Conservation (phyloP, 345 rosid genomes). For the Arabidopsis arenosa region DNA sequence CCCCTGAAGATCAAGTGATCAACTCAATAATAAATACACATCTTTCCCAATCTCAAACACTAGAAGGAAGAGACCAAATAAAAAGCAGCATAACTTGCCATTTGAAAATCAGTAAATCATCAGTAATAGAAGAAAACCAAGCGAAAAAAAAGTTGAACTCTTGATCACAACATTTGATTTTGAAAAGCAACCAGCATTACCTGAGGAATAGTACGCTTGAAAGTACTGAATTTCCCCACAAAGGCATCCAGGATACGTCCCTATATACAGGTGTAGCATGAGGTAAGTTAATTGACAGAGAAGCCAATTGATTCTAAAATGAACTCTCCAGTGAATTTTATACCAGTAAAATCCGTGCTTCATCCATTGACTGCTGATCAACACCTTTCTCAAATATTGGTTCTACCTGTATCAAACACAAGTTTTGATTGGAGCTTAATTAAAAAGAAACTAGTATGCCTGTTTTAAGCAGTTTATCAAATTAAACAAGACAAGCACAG, state of each 20-base stretch:
- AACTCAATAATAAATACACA: slow-evolving; percentile 16
- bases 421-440: slow-evolving; percentile 12
- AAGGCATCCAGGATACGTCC: slow-evolving; percentile 98
- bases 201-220: slow-evolving; percentile 99
- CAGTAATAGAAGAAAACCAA: slow-evolving; percentile 4
- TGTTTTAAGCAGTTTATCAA: slow-evolving; percentile 21
- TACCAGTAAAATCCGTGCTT: slow-evolving; percentile 92
- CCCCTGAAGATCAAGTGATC: slow-evolving; percentile 14
- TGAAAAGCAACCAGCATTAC: slow-evolving; percentile 53
- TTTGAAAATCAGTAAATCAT: slow-evolving; percentile 19
- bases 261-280: slow-evolving; percentile 51
- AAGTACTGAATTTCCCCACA: slow-evolving; percentile 97
- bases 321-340: slow-evolving; percentile 34
- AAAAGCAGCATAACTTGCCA: slow-evolving; percentile 7
- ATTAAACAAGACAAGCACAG: slow-evolving; percentile 25
- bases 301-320: slow-evolving; percentile 29
- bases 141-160: slow-evolving; percentile 7
- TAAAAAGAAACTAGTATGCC: slow-evolving; percentile 24
- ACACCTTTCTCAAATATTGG: slow-evolving; percentile 98
- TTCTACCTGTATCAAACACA: slow-evolving; percentile 71
- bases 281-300: slow-evolving; percentile 20
- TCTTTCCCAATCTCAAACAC: slow-evolving; percentile 4
- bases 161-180: not conserved
- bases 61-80: not conserved
- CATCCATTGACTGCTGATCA: slow-evolving; percentile 94